Evolutionary conservation across 768 basidiomycete species (phyloP), one percentile per base, ranked within the genome.

Genomic region (Russula dissimulans): DNA sequence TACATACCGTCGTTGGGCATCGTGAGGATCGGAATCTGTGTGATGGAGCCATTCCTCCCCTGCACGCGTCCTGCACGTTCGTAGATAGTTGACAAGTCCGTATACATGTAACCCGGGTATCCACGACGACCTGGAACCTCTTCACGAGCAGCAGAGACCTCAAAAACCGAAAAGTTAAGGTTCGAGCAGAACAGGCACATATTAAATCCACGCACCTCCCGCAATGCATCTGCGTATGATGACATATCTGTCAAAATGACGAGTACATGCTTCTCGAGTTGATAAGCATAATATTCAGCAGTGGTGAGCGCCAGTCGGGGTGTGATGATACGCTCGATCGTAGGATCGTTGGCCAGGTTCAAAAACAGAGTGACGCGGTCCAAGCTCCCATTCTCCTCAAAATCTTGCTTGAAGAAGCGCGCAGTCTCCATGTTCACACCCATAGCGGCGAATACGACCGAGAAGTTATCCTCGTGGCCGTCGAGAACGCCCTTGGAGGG

Each of bases 361-460:
- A 99, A 81, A 86, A 99, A 99, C 55, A 99, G 80, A 7, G 97
- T 98, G 56, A 97, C 94, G 67, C 97, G 89, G 76, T 97, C 94
- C 63, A 98, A 81, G 79, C 87, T 90, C 56, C 97, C 97, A 71
- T 97, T 97, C 69, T 97, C 95, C 75, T 98, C 95, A 72, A 98
- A 98, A 78, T 99, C 97, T 72, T 95, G 91, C 75, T 95, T 95
- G 89, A 99, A 99, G 81, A 97, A 99, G 55, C 95, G 86, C 50
- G 97, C 97, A 6, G 97, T 98, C 75, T 99, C 97, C 94, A 97
- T 97, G 78, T 99, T 99, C 61, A 95, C 97, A 82, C 97, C 97
- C 97, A 99, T 98, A 43, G 97, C 97, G 58, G 95, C 97, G 72
- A 98, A 99, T 50, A 98, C 97, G 69, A 99, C 95, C 50, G 93